Base-by-base conservation (phyloP, 2,329 filamentous ascomycete species). In the Cadophora sp. region DNA sequence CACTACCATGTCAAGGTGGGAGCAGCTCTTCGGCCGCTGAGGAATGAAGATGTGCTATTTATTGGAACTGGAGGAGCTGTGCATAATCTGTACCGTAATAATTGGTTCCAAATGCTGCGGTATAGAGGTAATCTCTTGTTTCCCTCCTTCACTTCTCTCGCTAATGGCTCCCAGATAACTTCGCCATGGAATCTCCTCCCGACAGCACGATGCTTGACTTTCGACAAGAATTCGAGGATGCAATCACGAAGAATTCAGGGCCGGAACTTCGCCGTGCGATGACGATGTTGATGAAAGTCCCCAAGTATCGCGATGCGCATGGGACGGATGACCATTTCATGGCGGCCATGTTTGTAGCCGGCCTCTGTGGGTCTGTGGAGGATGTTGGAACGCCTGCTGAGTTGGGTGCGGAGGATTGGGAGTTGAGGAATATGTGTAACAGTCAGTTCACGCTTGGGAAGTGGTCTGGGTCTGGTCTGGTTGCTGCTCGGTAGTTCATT, bases 251-350 rank as follows among this genome's bases (percentile, higher is more conserved):
- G 65, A 86, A 83, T 53, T 80, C 81, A 1, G 88, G 89, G 0
- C 87, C 87, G 6, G 76, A 78, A 29, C 75, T 91, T 60, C 78
- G 87, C 2, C 80, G 85, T 2, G 85, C 82, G 0, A 81, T 89
- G 64, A 87, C 87, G 1, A 81, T 88, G 34, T 75, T 91, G 72
- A 91, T 91, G 88, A 91, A 91, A 80, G 86, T 91, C 73, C 89
- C 89, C 0, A 80, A 82, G 58, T 92, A 85, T 73, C 79, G 89
- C 19, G 89, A 91, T 72, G 89, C 90, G 0, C 89, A 92, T 78
- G 89, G 83, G 0, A 91, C 89, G 0, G 89, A 92, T 74, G 90
- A 92, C 75, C 89, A 92, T 74, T 91, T 89, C 71, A 91, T 91
- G 86, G 80, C 88, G 0, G 83, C 86, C 3, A 80, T 88, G 73